Conservation (phyloP, 495 filamentous ascomycete species). For the Tetracladium marchalianum region DNA sequence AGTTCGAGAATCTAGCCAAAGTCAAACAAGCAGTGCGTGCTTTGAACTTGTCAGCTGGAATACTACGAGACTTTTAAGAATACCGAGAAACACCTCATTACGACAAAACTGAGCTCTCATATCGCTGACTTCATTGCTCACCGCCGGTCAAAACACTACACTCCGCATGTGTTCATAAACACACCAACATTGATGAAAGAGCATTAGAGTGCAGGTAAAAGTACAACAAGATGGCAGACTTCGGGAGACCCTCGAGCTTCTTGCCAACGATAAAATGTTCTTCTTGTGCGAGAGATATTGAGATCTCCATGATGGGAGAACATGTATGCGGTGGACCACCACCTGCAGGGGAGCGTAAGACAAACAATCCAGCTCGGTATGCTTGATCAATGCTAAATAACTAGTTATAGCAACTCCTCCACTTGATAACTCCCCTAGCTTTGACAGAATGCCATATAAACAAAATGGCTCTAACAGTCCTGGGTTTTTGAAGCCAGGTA, state of each 20-base stretch:
- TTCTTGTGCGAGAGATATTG: conserved; percentile 71
- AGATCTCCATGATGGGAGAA: conserved; percentile 87
- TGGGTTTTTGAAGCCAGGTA: conserved; percentile 20
- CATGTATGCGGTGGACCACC: conserved; percentile 54
- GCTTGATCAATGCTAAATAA: conserved; percentile 23
- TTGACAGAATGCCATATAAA: conserved; percentile 13
- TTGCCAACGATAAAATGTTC: conserved; percentile 96
- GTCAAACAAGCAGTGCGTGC: too few species aligned
- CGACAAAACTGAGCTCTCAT: too few species aligned
- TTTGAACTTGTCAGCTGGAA: too few species aligned
- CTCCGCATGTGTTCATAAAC: conserved; percentile 11
- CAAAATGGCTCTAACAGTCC: conserved; percentile 13
- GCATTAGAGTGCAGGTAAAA: conserved; percentile 6
- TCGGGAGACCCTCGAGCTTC: conserved; percentile 51
- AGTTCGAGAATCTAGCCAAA: too few species aligned
- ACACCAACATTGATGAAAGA: background rate
- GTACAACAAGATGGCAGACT: conserved; percentile 34
- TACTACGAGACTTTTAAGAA: too few species aligned
- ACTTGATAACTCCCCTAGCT: conserved; percentile 18
- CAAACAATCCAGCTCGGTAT: conserved; percentile 15
- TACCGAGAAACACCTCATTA: too few species aligned
- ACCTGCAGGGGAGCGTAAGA: conserved; percentile 12
- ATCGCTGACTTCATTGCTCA: background rate
- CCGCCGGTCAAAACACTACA: background rate
- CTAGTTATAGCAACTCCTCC: conserved; percentile 29